A percentile compares a stretch with the other conserved stretches of the same genome.
Conservation (phyloP, 805 yeast species). For the Candida vartiovaarae region DNA sequence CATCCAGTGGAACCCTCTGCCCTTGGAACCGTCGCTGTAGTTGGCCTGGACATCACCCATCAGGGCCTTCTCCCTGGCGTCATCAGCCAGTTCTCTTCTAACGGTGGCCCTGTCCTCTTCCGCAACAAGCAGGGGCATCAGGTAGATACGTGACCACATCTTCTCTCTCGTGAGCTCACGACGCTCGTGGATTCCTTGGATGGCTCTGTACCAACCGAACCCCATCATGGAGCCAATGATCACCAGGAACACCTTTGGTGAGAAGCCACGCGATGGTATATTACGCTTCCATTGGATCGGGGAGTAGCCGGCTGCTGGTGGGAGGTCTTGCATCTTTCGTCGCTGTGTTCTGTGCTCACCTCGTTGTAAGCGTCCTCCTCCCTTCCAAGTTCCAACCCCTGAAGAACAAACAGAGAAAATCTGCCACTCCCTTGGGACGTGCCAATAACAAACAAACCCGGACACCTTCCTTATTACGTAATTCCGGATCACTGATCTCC, state of each 20-base stretch:
- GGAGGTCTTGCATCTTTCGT: slow-evolving; percentile 55
- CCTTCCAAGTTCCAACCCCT: too few relatives aligned
- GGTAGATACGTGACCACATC: slow-evolving; percentile 67
- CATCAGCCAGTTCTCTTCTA: slow-evolving; percentile 59
- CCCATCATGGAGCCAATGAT: slow-evolving; percentile 56
- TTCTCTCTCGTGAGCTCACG: slow-evolving; percentile 70
- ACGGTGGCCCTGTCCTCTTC: slow-evolving; percentile 76
- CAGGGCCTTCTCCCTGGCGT: slow-evolving; percentile 61
- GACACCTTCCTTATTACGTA: too few relatives aligned
- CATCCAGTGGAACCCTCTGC: slow-evolving; percentile 28
- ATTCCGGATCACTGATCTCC: too few relatives aligned
- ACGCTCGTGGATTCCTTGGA: slow-evolving; percentile 66
- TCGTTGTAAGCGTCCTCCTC: background rate
- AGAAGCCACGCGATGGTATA: slow-evolving; percentile 77
- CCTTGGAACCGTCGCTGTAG: slow-evolving; percentile 32
- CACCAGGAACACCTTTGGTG: slow-evolving; percentile 66
- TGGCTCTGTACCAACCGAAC: slow-evolving; percentile 64
- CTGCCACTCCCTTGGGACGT: too few relatives aligned
- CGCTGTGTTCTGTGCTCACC: background rate
- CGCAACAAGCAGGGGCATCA: slow-evolving; percentile 70
- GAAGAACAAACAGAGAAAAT: too few relatives aligned
- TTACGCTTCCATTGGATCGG: slow-evolving; percentile 87
- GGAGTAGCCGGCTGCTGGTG: slow-evolving; percentile 82
- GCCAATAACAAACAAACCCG: too few relatives aligned
- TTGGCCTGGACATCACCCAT: slow-evolving; percentile 53